phyloP scores from a whole-genome alignment of 2,329 filamentous ascomycete species.

The Penicillium nordicum region DNA sequence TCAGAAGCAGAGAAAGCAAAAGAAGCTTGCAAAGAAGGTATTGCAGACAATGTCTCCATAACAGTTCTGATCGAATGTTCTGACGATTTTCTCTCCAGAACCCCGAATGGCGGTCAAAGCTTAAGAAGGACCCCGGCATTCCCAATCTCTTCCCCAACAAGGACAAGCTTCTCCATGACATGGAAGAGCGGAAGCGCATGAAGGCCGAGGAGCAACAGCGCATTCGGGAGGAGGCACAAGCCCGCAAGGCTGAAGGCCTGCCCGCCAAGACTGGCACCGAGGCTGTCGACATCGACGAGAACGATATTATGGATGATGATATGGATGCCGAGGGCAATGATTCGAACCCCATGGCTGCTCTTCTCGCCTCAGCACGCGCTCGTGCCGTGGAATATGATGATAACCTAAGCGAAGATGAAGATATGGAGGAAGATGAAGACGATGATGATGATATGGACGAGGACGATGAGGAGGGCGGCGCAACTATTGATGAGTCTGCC shows the following conservation, averaged over 20 bases:
- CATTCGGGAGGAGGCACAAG: slow-evolving; percentile 63
- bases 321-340: slow-evolving; percentile 55
- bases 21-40: slow-evolving; percentile 82
- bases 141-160: slow-evolving; percentile 98
- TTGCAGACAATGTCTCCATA: neutral
- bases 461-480: slow-evolving; percentile 49
- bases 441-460: slow-evolving; percentile 52
- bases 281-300: slow-evolving; percentile 40
- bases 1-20: slow-evolving; percentile 85
- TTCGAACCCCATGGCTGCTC: slow-evolving; percentile 55
- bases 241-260: slow-evolving; percentile 36
- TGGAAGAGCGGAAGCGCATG: slow-evolving; percentile 78
- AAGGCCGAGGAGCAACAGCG: slow-evolving; percentile 76
- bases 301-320: slow-evolving; percentile 51
- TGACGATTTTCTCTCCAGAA: slow-evolving; percentile 54
- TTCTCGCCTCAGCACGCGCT: slow-evolving; percentile 46
- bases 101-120: slow-evolving; percentile 88
- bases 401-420: slow-evolving; percentile 51
- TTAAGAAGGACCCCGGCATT: slow-evolving; percentile 98
- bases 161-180: slow-evolving; percentile 88
- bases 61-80: neutral
- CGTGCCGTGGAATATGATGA: slow-evolving; percentile 47
- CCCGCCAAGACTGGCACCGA: slow-evolving; percentile 36
- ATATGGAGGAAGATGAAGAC: slow-evolving; percentile 56
- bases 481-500: slow-evolving; percentile 49